Evolutionary conservation across 768 basidiomycete genomes (phyloP).

Genomic region (Russula brevipes): DNA sequence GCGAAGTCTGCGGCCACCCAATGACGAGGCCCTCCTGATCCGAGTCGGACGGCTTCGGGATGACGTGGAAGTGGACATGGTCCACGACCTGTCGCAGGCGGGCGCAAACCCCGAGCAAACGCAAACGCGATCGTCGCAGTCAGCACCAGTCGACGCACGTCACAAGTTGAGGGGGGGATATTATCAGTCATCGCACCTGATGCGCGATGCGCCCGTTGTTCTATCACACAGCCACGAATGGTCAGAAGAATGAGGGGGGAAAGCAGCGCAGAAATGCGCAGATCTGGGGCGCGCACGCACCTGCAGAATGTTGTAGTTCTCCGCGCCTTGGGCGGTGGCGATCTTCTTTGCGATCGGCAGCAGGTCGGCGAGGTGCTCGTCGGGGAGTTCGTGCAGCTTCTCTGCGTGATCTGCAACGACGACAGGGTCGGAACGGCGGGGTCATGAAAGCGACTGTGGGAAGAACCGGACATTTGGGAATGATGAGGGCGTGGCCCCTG

Average conservation of each 20-base stretch:
- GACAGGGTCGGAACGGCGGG: neutral
- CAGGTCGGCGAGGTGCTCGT: constrained; percentile 72
- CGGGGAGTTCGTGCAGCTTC: constrained; percentile 84
- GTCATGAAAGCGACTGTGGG: neutral
- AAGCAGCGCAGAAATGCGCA: neutral
- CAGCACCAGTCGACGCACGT: neutral
- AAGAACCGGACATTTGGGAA: constrained; percentile 74
- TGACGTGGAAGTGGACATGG: constrained; percentile 92
- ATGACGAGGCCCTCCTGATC: constrained; percentile 73
- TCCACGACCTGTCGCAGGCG: constrained; percentile 52
- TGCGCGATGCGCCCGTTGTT: constrained; percentile 65
- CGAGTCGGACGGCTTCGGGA: constrained; percentile 72
- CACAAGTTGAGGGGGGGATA: too few relatives aligned
- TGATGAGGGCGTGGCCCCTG: constrained; percentile 86
- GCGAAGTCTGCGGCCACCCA: constrained; percentile 65
- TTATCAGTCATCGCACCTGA: constrained; percentile 27
- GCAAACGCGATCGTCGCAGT: neutral
- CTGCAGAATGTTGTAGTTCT: constrained; percentile 86
- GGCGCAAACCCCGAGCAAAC: neutral
- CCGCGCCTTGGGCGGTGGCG: constrained; percentile 63
- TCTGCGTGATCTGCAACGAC: constrained; percentile 63
- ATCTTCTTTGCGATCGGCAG: constrained; percentile 86
- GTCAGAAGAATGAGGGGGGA: neutral
- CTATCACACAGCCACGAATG: constrained; percentile 30
- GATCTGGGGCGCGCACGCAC: constrained; percentile 28